Evolutionary conservation across 805 yeast species (phyloP).

Genomic region (Metschnikowia sp.): DNA sequence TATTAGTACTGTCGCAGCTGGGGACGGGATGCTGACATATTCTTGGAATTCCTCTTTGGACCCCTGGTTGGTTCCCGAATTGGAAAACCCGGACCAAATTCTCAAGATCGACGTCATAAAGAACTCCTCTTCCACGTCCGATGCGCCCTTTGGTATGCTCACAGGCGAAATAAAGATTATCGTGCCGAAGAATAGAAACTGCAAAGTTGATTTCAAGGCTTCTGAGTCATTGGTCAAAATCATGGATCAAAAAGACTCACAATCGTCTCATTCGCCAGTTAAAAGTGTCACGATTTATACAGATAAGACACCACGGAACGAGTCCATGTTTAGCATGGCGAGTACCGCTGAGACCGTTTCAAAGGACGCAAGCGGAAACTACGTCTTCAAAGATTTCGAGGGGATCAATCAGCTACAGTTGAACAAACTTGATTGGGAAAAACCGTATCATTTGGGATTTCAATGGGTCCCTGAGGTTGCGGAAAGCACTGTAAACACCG

Average conservation of each 20-base stretch:
- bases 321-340: neutral
- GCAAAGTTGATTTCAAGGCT: slow-evolving; percentile 58
- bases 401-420: slow-evolving; percentile 67
- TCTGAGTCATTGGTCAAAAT: slow-evolving; percentile 36
- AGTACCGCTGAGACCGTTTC: slow-evolving; percentile 25
- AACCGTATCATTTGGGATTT: slow-evolving; percentile 56
- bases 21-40: slow-evolving; percentile 53
- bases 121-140: slow-evolving; percentile 42
- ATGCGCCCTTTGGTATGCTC: slow-evolving; percentile 60
- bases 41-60: slow-evolving; percentile 49
- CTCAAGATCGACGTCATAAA: slow-evolving; percentile 49
- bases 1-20: slow-evolving; percentile 33
- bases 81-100: slow-evolving; percentile 39
- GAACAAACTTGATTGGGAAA: slow-evolving; percentile 63
- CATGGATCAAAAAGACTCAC: slow-evolving; percentile 6
- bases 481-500: slow-evolving; percentile 27
- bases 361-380: slow-evolving; percentile 41
- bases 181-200: slow-evolving; percentile 61
- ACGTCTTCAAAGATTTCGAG: slow-evolving; percentile 47
- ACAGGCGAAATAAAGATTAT: slow-evolving; percentile 58
- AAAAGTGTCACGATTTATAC: slow-evolving; percentile 55
- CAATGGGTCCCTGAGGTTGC: slow-evolving; percentile 73
- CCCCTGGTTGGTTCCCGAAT: slow-evolving; percentile 29
- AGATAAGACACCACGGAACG: slow-evolving; percentile 19
- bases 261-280: slow-evolving; percentile 55